Evolutionary conservation across 2,329 filamentous ascomycete genomes (phyloP).

Genomic region (Botryotinia convoluta): DNA sequence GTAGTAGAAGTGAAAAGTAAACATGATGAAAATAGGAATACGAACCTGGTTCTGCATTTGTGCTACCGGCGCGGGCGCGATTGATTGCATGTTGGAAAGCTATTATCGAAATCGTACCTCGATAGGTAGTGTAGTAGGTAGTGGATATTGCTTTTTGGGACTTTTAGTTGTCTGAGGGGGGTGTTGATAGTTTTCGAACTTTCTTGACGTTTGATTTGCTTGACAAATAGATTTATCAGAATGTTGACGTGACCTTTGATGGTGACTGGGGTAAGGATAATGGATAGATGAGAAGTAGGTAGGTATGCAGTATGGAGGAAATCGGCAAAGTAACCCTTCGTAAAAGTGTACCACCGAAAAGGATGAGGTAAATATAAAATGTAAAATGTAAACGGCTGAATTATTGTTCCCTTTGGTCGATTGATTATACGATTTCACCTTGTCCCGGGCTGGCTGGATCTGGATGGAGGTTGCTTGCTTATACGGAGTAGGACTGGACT

Average conservation of each 20-base stretch:
- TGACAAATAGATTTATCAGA: constrained; percentile 19
- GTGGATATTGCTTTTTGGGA: not conserved
- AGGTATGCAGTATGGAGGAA: not conserved
- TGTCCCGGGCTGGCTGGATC: not conserved
- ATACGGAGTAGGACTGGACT: not conserved
- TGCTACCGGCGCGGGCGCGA: constrained; percentile 36
- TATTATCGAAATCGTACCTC: not conserved
- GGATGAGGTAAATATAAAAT: not conserved
- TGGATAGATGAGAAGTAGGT: not conserved
- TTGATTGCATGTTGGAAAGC: constrained; percentile 33
- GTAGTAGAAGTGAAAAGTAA: not conserved
- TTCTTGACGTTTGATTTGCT: constrained; percentile 12
- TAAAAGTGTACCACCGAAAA: not conserved
- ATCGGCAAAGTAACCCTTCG: not conserved
- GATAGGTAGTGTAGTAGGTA: not conserved
- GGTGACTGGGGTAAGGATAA: not conserved
- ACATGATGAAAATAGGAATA: constrained; percentile 18
- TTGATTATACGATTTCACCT: not conserved
- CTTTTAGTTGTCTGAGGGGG: not conserved
- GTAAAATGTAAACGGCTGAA: not conserved
- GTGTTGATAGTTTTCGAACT: not conserved
- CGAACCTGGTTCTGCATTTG: constrained; percentile 36
- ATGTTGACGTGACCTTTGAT: constrained; percentile 7
- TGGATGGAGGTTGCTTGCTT: not conserved
- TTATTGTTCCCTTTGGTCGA: not conserved